These are phyloP conservation scores for Ceratobasidium sp. DNA, from an alignment of 1,284 basidiomycete species.

Conservation along the genomic window DNA sequence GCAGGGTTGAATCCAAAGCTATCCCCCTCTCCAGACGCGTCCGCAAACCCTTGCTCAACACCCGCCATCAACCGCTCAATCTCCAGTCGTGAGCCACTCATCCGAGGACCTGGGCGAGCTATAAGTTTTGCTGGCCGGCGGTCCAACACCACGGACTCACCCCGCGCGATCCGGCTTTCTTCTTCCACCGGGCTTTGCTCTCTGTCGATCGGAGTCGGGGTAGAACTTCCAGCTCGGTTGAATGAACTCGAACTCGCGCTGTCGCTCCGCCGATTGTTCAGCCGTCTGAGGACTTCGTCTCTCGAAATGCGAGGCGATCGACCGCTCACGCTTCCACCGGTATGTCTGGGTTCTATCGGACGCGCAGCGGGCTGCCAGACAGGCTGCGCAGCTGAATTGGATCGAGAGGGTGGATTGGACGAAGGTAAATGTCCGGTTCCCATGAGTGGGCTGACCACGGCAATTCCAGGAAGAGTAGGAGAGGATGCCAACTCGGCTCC, in stretches of 20 bases:
- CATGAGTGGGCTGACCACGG: slow-evolving; percentile 24
- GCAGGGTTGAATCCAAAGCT: slow-evolving; percentile 31
- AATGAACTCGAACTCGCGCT: slow-evolving; percentile 4
- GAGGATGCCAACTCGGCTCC: neutral
- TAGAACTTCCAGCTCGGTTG: slow-evolving; percentile 17
- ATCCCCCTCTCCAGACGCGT: slow-evolving; percentile 41
- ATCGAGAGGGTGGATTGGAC: slow-evolving; percentile 30
- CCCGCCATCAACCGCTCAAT: slow-evolving; percentile 73
- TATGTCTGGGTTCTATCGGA: slow-evolving; percentile 21
- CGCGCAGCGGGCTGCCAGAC: neutral
- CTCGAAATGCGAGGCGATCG: slow-evolving; percentile 42
- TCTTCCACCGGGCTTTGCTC: slow-evolving; percentile 33
- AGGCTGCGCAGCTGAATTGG: slow-evolving; percentile 4
- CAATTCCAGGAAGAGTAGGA: neutral
- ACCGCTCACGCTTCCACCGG: slow-evolving; percentile 39
- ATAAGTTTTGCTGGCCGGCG: neutral
- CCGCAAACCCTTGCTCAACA: slow-evolving; percentile 51
- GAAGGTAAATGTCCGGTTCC: neutral
- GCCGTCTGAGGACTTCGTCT: slow-evolving; percentile 42
- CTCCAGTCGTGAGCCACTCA: slow-evolving; percentile 41
- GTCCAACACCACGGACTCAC: slow-evolving; percentile 10
- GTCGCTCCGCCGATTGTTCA: slow-evolving; percentile 31
- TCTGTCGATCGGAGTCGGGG: slow-evolving; percentile 27
- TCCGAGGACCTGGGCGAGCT: slow-evolving; percentile 34
- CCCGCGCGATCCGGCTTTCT: slow-evolving; percentile 5